Percentiles rank a stretch among this genome's conserved stretches.
Conservation (phyloP, 78 protist genomes). For the Dictyostelium capitatum region DNA sequence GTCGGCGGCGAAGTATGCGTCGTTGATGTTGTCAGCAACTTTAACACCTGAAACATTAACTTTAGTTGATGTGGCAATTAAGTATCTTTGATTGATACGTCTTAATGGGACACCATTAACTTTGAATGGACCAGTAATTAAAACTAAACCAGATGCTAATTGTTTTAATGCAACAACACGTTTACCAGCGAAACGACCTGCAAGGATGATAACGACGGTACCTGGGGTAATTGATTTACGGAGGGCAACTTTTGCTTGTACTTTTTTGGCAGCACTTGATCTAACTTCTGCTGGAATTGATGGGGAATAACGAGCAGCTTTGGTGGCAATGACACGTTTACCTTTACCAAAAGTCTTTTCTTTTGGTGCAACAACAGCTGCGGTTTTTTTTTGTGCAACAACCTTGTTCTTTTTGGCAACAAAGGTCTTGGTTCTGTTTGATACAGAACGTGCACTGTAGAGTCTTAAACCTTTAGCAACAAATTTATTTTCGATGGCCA, state of each 20-base stretch:
- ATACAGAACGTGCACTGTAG: constrained; percentile 43
- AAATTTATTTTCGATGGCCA: constrained; percentile 49
- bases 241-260: constrained; percentile 67
- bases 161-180: constrained; percentile 97
- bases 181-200: constrained; percentile 98
- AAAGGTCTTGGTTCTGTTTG: constrained; percentile 59
- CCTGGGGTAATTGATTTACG: constrained; percentile 96
- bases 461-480: constrained; percentile 58
- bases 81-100: constrained; percentile 97
- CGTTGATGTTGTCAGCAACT: constrained; percentile 80
- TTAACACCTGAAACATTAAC: constrained; percentile 88
- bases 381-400: constrained; percentile 42
- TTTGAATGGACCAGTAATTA: constrained; percentile 98
- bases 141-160: constrained; percentile 94
- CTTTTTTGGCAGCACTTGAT: constrained; percentile 3
- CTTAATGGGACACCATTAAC: constrained; percentile 99
- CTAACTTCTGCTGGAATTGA: constrained; percentile 43
- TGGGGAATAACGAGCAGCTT: constrained; percentile 33
- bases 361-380: background rate
- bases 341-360: constrained; percentile 37
- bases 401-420: constrained; percentile 67
- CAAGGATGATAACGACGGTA: constrained; percentile 97
- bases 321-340: constrained; percentile 46
- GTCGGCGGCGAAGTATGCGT: constrained; percentile 79
- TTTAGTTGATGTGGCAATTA: constrained; percentile 98